phyloP scores from a whole-genome alignment of 257 asterid genomes.

The Oldenlandia corymbosa region DNA sequence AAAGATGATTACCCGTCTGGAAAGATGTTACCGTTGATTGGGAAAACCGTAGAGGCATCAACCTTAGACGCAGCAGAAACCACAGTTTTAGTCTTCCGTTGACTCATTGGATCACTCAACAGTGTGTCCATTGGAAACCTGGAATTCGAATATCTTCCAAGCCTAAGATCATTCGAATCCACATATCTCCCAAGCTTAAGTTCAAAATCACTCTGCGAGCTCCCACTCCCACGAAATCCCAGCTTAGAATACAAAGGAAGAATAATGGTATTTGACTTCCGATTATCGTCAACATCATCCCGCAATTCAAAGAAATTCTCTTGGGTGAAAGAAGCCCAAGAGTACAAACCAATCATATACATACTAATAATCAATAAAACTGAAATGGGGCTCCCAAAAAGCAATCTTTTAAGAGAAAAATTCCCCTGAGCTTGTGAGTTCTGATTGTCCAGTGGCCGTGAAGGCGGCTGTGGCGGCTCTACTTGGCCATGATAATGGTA shows the following conservation, averaged over 20 bases:
- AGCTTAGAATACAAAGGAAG: constrained; percentile 54
- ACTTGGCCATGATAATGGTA: constrained; percentile 4
- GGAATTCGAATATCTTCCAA: constrained; percentile 40
- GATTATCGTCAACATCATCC: constrained; percentile 34
- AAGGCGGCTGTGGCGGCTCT: constrained; percentile 7
- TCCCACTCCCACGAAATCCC: constrained; percentile 16
- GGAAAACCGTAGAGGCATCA: constrained; percentile 40
- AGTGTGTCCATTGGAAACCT: constrained; percentile 9
- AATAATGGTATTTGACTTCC: constrained; percentile 31
- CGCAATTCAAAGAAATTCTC: constrained; percentile 35
- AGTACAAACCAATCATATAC: constrained; percentile 40
- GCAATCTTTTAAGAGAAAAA: constrained; percentile 14
- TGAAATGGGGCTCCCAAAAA: constrained; percentile 19
- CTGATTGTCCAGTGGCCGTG: constrained; percentile 14
- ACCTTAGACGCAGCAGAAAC: constrained; percentile 27
- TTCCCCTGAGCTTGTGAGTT: constrained; percentile 11
- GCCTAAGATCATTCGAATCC: constrained; percentile 42
- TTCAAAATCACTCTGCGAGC: constrained; percentile 36
- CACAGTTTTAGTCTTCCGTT: constrained; percentile 18
- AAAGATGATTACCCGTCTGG: constrained; percentile 54
- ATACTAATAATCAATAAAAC: constrained; percentile 31
- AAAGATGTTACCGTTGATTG: constrained; percentile 47
- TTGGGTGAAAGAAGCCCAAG: constrained; percentile 39
- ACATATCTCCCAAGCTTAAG: constrained; percentile 49
- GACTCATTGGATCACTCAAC: constrained; percentile 13